A percentile compares a stretch with the other conserved stretches of the same genome.
phyloP scores from a whole-genome alignment of 1,284 basidiomycete genomes.

The Moesziomyces sp. region DNA sequence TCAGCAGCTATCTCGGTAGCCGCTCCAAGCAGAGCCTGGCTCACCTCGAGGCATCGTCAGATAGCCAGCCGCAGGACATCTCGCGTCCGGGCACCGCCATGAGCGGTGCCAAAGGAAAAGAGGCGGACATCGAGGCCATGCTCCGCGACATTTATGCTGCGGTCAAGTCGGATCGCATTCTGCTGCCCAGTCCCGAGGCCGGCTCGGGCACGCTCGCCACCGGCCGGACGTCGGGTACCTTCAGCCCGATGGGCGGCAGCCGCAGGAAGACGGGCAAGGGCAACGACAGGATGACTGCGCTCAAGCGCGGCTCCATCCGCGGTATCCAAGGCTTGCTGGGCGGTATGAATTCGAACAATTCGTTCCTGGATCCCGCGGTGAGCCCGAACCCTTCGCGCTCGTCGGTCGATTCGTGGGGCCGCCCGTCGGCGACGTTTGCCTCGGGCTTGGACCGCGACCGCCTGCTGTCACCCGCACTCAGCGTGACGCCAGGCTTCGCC shows the following conservation, averaged over 20 bases:
- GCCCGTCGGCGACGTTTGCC: conserved; percentile 11
- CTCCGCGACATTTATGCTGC: conserved; percentile 89
- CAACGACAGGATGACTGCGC: conserved; percentile 74
- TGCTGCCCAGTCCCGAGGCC: conserved; percentile 74
- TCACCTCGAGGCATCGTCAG: conserved; percentile 22
- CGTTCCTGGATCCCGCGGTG: conserved; percentile 4
- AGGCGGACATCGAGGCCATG: conserved; percentile 30
- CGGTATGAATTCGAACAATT: conserved; percentile 6
- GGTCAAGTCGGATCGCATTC: conserved; percentile 88
- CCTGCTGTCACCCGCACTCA: conserved; percentile 11
- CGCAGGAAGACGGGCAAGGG: conserved; percentile 30
- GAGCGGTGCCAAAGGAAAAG: conserved; percentile 23
- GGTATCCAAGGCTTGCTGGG: conserved; percentile 82
- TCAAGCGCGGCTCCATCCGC: conserved; percentile 88
- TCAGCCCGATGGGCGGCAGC: conserved; percentile 17
- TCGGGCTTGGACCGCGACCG: conserved; percentile 13
- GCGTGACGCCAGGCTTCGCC: conserved; percentile 84
- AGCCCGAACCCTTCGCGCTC: conserved; percentile 43
- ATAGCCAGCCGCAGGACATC: conserved; percentile 9
- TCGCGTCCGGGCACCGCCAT: conserved; percentile 14
- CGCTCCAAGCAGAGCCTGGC: conserved; percentile 22
- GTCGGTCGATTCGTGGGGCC: conserved; percentile 46
- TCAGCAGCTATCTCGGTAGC: conserved; percentile 26
- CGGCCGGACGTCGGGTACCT: conserved; percentile 20
- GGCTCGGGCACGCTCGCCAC: conserved; percentile 7